Conservation (phyloP, 768 basidiomycete species). For the Tulasnella sp. region DNA sequence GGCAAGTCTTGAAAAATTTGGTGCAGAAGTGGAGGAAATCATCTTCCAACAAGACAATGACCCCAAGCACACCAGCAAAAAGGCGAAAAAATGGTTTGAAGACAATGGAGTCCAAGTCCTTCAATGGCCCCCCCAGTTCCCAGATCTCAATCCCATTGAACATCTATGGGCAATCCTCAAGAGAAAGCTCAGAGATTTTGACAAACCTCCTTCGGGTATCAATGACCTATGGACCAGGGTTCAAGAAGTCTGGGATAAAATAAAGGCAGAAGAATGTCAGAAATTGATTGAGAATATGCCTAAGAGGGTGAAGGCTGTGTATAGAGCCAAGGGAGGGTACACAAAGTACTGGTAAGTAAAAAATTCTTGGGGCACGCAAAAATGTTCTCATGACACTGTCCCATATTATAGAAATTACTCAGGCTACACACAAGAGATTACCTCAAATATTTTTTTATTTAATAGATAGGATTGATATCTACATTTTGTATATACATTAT, state of each 20-base stretch:
- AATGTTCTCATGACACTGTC: neutral
- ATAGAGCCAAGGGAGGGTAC: conserved; percentile 3
- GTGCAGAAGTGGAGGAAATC: conserved; percentile 7
- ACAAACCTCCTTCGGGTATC: neutral
- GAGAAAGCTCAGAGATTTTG: neutral
- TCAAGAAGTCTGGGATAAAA: neutral
- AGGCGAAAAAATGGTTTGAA: conserved; percentile 8
- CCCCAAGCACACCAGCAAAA: conserved; percentile 12
- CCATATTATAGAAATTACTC: no score
- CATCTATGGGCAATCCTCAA: conserved; percentile 9
- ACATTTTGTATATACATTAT: no score
- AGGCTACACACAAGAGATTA: no score
- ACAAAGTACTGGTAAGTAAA: conserved; percentile 1
- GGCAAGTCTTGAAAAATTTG: conserved; percentile 15
- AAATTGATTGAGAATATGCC: conserved; percentile 10
- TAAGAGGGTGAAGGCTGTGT: neutral
- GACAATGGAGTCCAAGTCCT: conserved; percentile 3
- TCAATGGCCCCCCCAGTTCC: conserved; percentile 8
- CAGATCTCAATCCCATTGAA: conserved; percentile 13
- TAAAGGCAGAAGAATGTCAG: neutral
- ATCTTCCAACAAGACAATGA: conserved; percentile 21
- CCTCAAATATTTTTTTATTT: no score
- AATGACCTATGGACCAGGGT: conserved; percentile 4
- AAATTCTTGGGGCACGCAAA: neutral
- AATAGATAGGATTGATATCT: no score